Conservation (phyloP, 805 yeast species). For the Middelhovenomyces tepae region DNA sequence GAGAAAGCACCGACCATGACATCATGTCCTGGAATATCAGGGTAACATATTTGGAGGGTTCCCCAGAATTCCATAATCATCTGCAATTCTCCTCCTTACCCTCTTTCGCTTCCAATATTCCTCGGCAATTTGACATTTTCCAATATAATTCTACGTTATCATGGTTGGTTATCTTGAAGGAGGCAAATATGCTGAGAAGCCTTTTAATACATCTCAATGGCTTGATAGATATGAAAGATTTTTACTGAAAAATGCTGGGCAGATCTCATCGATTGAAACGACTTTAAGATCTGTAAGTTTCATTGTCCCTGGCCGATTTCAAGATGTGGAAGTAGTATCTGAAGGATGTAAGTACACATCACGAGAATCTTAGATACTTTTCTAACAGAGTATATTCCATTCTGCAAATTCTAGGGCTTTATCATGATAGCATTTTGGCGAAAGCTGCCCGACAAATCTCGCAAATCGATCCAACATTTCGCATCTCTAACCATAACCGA, state of each 20-base stretch:
- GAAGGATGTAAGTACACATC: slow-evolving; percentile 22
- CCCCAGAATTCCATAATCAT: too few species aligned
- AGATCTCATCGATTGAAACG: slow-evolving; percentile 31
- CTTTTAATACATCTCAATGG: too few species aligned
- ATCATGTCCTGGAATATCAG: too few species aligned
- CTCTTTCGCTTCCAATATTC: too few species aligned
- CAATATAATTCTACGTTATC: too few species aligned
- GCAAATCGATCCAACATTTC: slow-evolving; percentile 14
- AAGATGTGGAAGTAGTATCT: slow-evolving; percentile 31
- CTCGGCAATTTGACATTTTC: too few species aligned
- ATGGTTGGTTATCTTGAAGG: too few species aligned
- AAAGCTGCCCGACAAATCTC: slow-evolving; percentile 20
- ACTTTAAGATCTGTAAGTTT: slow-evolving; percentile 27
- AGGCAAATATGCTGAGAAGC: too few species aligned
- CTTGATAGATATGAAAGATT: slow-evolving; percentile 25
- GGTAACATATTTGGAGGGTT: too few species aligned
- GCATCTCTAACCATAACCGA: slow-evolving; percentile 21
- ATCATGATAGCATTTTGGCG: slow-evolving; percentile 30
- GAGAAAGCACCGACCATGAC: too few species aligned
- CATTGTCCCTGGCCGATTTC: slow-evolving; percentile 32
- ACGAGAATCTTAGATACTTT: not conserved
- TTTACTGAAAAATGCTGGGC: slow-evolving; percentile 28
- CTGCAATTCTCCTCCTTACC: too few species aligned
- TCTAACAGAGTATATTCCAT: slow-evolving; percentile 23
- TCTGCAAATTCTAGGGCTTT: slow-evolving; percentile 29